Conservation (phyloP, 2,329 filamentous ascomycete species). For the Monosporascus sp. region DNA sequence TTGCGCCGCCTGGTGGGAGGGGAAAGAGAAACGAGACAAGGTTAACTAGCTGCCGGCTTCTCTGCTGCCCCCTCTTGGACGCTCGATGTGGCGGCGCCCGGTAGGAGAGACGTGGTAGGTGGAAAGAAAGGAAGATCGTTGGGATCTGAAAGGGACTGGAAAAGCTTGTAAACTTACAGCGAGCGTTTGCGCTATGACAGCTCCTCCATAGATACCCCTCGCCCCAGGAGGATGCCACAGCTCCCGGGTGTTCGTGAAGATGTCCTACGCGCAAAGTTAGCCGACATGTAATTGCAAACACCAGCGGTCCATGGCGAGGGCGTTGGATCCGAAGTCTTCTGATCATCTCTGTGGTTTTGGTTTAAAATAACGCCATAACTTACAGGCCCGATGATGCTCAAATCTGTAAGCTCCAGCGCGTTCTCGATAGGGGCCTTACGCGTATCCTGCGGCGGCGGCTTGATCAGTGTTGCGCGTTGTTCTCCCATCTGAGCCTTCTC, state of each 20-base stretch:
- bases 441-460: slow-evolving; percentile 66
- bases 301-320: too few relatives aligned
- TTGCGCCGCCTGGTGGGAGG: slow-evolving; percentile 64
- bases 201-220: slow-evolving; percentile 87
- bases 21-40: not conserved
- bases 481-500: slow-evolving; percentile 21
- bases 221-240: slow-evolving; percentile 91
- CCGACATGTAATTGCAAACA: too few relatives aligned
- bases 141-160: not conserved
- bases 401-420: slow-evolving; percentile 76
- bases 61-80: not conserved
- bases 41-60: not conserved
- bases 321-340: too few relatives aligned
- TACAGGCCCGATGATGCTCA: slow-evolving; percentile 70
- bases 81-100: too few relatives aligned
- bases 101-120: too few relatives aligned
- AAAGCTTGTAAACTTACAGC: slow-evolving; percentile 18
- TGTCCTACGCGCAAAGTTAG: slow-evolving; percentile 49
- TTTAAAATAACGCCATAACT: slow-evolving; percentile 1
- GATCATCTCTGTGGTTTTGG: too few relatives aligned
- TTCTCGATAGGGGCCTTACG: slow-evolving; percentile 81
- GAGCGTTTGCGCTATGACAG: slow-evolving; percentile 75
- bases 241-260: slow-evolving; percentile 90
- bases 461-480: slow-evolving; percentile 55
- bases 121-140: too few relatives aligned